These are phyloP conservation scores for Sclerotinia nivalis DNA, from an alignment of 2,329 filamentous ascomycete genomes.

Conservation along the genomic window DNA sequence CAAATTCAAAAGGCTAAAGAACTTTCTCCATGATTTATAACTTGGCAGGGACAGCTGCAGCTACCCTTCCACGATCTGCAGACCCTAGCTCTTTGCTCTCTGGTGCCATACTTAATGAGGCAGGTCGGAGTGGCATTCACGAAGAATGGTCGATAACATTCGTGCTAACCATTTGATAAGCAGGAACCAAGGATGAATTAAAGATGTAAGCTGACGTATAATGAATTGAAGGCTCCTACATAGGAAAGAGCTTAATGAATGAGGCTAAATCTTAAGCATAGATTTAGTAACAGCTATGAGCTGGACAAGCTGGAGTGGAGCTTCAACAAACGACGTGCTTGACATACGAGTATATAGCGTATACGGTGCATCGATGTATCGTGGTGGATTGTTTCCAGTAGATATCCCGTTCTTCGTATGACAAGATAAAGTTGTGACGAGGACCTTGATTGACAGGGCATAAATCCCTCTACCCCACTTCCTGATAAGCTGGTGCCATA, in stretches of 20 bases:
- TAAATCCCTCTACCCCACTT: not conserved
- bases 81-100: conserved; percentile 12
- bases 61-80: conserved; percentile 17
- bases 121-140: not conserved
- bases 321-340: conserved; percentile 1
- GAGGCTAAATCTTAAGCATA: not conserved
- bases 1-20: not conserved
- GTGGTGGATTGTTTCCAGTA: not conserved
- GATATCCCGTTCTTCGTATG: not conserved
- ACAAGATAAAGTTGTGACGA: not conserved
- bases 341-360: not conserved
- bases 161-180: conserved; percentile 2
- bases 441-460: not conserved
- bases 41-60: conserved; percentile 20
- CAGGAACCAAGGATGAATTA: not conserved
- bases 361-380: not conserved
- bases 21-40: conserved; percentile 13
- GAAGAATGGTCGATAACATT: not conserved
- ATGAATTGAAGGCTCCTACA: conserved; percentile 13
- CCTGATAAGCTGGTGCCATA: not conserved
- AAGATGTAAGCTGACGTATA: conserved; percentile 17
- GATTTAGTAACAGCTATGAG: conserved; percentile 2
- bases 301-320: conserved; percentile 7
- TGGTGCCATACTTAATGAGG: conserved; percentile 14
- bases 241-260: conserved; percentile 4